A percentile compares a stretch with the other conserved stretches of the same genome.
phyloP scores from a whole-genome alignment of 108 stramenopile species.

The Craspedostauros australis region DNA sequence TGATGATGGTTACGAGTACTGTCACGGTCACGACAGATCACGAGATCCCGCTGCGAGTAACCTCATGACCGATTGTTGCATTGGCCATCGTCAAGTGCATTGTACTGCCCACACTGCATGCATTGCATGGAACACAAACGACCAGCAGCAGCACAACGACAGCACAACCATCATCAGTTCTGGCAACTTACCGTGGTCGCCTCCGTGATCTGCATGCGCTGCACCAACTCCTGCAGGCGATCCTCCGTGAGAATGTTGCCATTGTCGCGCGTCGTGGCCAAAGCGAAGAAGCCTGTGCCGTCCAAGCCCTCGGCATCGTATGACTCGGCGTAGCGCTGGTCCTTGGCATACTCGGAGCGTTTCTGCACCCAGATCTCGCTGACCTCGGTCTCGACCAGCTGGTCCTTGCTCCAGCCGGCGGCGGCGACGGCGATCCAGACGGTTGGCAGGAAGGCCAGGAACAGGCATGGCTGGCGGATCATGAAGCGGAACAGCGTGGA shows the following conservation, averaged over 20 bases:
- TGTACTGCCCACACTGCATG: no score
- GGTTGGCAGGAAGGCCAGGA: slow-evolving; percentile 19
- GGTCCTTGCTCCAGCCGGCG: slow-evolving; percentile 16
- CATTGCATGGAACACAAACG: no score
- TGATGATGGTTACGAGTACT: no score
- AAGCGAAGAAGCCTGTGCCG: slow-evolving; percentile 10
- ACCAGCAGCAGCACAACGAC: no score
- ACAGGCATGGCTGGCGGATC: no score
- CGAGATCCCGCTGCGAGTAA: no score
- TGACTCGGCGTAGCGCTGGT: slow-evolving; percentile 18
- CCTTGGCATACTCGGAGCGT: slow-evolving; percentile 12
- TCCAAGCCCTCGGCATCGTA: slow-evolving; percentile 4
- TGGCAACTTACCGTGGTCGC: slow-evolving; percentile 24
- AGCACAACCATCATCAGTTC: background rate
- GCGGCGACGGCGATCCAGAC: slow-evolving; percentile 15
- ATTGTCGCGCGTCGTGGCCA: slow-evolving; percentile 30
- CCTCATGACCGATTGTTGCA: no score
- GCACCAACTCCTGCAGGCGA: slow-evolving; percentile 22
- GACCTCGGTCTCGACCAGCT: slow-evolving; percentile 29
- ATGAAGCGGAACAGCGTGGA: no score
- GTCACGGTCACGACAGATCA: no score
- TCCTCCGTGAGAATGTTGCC: slow-evolving; percentile 21
- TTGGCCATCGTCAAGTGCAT: no score
- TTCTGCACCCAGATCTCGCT: slow-evolving; percentile 26
- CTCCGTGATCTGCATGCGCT: slow-evolving; percentile 27